These are phyloP conservation scores for Fonsecaea monophora DNA, from an alignment of 2,329 filamentous ascomycete species.

Conservation along the genomic window DNA sequence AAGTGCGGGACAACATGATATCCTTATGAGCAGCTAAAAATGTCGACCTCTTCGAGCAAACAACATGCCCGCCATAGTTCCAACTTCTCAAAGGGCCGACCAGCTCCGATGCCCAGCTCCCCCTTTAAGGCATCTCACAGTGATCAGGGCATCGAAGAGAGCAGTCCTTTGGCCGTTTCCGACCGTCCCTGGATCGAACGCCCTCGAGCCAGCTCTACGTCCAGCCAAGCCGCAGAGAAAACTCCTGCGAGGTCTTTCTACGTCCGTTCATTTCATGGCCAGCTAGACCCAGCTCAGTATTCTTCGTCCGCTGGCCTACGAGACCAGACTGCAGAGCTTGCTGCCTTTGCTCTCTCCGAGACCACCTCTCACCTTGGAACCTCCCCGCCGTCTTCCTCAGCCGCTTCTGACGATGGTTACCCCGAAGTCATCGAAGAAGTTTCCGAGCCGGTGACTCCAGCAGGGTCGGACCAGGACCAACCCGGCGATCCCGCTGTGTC, in stretches of 20 bases:
- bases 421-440: slow-evolving; percentile 65
- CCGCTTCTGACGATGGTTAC: slow-evolving; percentile 36
- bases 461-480: slow-evolving; percentile 46
- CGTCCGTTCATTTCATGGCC: slow-evolving; percentile 53
- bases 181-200: slow-evolving; percentile 33
- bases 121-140: slow-evolving; percentile 32
- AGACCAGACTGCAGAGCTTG: slow-evolving; percentile 85
- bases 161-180: slow-evolving; percentile 29
- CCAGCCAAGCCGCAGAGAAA: slow-evolving; percentile 40
- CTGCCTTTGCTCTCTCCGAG: slow-evolving; percentile 78
- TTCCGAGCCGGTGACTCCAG: slow-evolving; percentile 63
- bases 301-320: slow-evolving; percentile 78
- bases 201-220: slow-evolving; percentile 35
- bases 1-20: slow-evolving; percentile 30
- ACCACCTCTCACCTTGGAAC: slow-evolving; percentile 32
- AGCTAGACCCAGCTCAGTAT: slow-evolving; percentile 70
- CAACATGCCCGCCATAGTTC: slow-evolving; percentile 35
- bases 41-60: slow-evolving; percentile 31
- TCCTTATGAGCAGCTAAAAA: slow-evolving; percentile 28
- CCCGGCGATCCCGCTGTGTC: slow-evolving; percentile 50
- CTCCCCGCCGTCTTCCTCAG: slow-evolving; percentile 26
- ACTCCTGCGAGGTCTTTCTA: slow-evolving; percentile 55
- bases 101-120: slow-evolving; percentile 29
- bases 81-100: slow-evolving; percentile 27
- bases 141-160: slow-evolving; percentile 30